Base-by-base conservation (phyloP, 257 asterid species). In the Scutellaria minor region DNA sequence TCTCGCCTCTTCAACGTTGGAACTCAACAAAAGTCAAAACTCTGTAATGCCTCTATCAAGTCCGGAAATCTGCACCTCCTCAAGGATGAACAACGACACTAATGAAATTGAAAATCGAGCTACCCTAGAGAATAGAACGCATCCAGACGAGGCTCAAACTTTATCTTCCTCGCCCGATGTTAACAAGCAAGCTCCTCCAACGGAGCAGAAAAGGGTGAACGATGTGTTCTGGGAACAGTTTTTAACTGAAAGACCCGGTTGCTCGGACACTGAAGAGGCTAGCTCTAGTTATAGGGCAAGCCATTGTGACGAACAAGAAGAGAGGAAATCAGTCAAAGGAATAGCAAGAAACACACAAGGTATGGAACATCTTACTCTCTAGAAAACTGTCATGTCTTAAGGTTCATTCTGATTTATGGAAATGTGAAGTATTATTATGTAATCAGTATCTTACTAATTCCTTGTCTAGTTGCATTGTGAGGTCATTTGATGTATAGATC, bases 161-260 rank as follows among this genome's bases (percentile, higher is more conserved):
- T 15, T 79, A 42, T 66, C 87, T 64, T 64, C 92, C 20, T 77
- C 86, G 0, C 73, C 73, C 2, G 80, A 81, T 61, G 79, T 9
- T 7, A 76, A 78, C 73, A 83, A 84, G 75, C 84, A 77, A 71
- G 89, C 31, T 44, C 80, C 84, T 47, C 72, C 82, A 62, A 67
- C 79, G 14, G 78, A 66, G 66, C 87, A 75, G 61, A 79, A 72
- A 55, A 83, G 87, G 60, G 96, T 89, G 70, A 94, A 94, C 70
- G 97, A 94, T 82, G 88, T 84, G 24, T 94, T 94, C 78, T 94
- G 97, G 98, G 98, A 94, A 72, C 96, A 89, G 74, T 94, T 91
- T 78, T 79, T 94, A 47, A 94, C 97, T 0, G 98, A 91, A 80
- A 77, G 93, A 59, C 97, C 98, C 1, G 98, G 96, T 42, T 86